Conservation (phyloP, 768 basidiomycete species). For the Mycena maculata region DNA sequence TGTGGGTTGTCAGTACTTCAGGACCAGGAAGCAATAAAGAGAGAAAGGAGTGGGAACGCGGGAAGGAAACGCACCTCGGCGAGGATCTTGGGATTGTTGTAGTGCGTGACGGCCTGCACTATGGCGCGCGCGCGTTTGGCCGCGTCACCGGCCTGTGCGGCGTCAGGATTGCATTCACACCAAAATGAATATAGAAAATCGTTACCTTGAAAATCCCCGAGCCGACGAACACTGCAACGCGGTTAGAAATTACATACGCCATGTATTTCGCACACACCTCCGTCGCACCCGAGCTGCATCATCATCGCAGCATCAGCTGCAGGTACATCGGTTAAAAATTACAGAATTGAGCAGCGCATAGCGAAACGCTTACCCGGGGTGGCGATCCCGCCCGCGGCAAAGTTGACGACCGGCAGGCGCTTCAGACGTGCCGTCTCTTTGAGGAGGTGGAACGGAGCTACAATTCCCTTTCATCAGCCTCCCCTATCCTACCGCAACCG, state of each 20-base stretch:
- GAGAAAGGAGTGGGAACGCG: too few species aligned
- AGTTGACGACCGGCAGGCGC: slow-evolving; percentile 94
- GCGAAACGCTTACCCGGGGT: slow-evolving; percentile 74
- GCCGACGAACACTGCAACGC: slow-evolving; percentile 87
- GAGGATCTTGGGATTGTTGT: slow-evolving; percentile 92
- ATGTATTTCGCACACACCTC: slow-evolving; percentile 67
- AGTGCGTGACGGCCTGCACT: slow-evolving; percentile 97
- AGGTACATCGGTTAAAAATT: slow-evolving; percentile 6
- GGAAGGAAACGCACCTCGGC: slow-evolving; percentile 71
- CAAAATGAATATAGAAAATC: too few species aligned
- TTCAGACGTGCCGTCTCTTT: slow-evolving; percentile 96
- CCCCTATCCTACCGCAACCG: background rate
- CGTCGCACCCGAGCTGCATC: slow-evolving; percentile 99
- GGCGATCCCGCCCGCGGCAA: slow-evolving; percentile 94
- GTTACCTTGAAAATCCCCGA: slow-evolving; percentile 94
- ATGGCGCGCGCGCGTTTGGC: slow-evolving; percentile 95
- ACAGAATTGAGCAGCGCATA: background rate
- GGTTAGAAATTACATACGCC: background rate
- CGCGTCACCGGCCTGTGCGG: slow-evolving; percentile 84
- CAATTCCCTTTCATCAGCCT: background rate
- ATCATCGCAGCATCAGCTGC: slow-evolving; percentile 96
- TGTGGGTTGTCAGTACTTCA: slow-evolving; percentile 41
- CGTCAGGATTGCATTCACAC: background rate
- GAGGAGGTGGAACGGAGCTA: slow-evolving; percentile 92
- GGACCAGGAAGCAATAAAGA: background rate